phyloP scores from a whole-genome alignment of 495 filamentous ascomycete genomes.

The Melanomma pulvis-pyrius region DNA sequence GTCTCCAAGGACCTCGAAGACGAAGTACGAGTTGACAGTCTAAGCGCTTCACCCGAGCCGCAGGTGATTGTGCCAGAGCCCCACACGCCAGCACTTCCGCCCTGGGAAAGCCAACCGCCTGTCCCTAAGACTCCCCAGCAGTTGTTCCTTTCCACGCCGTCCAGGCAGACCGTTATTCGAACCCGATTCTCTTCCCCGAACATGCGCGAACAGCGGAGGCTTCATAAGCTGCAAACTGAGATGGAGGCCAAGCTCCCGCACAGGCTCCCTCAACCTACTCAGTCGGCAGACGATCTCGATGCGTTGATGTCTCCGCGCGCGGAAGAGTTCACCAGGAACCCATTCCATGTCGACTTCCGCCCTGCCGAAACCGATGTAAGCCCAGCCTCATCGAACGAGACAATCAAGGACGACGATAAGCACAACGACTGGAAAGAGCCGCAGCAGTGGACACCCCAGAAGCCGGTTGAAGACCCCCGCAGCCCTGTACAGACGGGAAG shows the following conservation, averaged over 20 bases:
- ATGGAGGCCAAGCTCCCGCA: constrained; percentile 42
- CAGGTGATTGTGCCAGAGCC: constrained; percentile 3
- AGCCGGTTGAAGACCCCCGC: constrained; percentile 59
- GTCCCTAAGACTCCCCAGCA: constrained; percentile 5
- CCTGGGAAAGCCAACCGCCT: background rate
- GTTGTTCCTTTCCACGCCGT: constrained; percentile 22
- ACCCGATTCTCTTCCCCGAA: constrained; percentile 45
- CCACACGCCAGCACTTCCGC: background rate
- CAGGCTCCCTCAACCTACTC: constrained; percentile 18
- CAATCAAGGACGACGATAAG: constrained; percentile 30
- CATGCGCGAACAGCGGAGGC: constrained; percentile 41
- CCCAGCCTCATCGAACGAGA: constrained; percentile 35
- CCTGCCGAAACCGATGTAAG: constrained; percentile 12
- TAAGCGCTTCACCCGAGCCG: constrained; percentile 11
- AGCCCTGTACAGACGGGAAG: constrained; percentile 66
- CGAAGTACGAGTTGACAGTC: constrained; percentile 19
- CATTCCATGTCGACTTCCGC: constrained; percentile 43
- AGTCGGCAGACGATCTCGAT: constrained; percentile 36
- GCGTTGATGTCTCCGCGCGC: constrained; percentile 48
- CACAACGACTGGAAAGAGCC: constrained; percentile 23
- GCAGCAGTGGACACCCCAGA: constrained; percentile 36
- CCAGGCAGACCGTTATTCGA: constrained; percentile 29
- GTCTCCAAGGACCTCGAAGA: background rate
- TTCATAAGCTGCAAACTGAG: constrained; percentile 44
- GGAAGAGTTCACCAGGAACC: constrained; percentile 49